phyloP scores from a whole-genome alignment of 331 rosid genomes.

The Rhamnella rubrinervis region DNA sequence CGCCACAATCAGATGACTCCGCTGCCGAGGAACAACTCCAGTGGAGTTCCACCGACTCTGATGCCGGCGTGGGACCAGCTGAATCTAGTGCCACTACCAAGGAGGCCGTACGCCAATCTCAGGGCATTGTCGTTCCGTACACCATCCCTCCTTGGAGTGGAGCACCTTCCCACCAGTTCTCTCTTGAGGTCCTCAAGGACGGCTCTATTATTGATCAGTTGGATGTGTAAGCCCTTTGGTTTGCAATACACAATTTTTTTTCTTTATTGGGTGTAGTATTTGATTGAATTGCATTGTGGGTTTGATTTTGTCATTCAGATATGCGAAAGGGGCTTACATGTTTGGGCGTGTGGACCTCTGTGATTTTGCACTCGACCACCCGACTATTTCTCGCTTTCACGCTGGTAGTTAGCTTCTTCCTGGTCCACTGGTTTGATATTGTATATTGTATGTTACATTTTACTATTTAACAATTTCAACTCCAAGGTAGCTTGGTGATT shows the following conservation, averaged over 20 bases:
- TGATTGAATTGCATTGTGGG: conserved; percentile 8
- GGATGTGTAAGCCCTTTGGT: conserved; percentile 40
- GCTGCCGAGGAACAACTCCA: conserved; percentile 18
- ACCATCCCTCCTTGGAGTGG: conserved; percentile 83
- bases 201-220: conserved; percentile 68
- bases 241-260: neutral
- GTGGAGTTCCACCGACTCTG: conserved; percentile 16
- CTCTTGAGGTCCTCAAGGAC: conserved; percentile 82
- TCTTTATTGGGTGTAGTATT: neutral
- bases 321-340: conserved; percentile 90
- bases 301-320: conserved; percentile 32
- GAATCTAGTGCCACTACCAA: conserved; percentile 8
- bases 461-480: too few species aligned
- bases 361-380: conserved; percentile 86
- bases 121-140: conserved; percentile 50
- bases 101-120: conserved; percentile 27
- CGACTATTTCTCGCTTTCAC: conserved; percentile 87
- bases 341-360: conserved; percentile 91
- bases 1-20: conserved; percentile 3
- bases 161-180: conserved; percentile 69
- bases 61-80: conserved; percentile 17
- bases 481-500: too few species aligned
- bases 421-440: too few species aligned
- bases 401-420: conserved; percentile 47
- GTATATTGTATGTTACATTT: too few species aligned